Conservation (phyloP, 805 yeast species). For the Hanseniaspora lindneri region DNA sequence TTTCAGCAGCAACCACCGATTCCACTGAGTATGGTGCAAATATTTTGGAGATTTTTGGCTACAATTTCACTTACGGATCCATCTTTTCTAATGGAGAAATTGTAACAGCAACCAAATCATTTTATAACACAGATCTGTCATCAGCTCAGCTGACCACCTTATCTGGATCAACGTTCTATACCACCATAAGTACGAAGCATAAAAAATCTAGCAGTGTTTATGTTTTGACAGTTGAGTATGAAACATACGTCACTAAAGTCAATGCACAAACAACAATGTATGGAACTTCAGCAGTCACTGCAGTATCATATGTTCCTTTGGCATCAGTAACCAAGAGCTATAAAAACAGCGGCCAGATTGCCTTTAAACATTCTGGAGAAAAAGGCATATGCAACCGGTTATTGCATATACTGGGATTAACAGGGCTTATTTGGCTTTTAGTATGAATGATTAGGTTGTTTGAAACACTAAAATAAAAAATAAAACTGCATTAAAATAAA, state of each 20-base stretch:
- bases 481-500: too few relatives aligned
- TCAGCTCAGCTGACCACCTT: conserved; percentile 7
- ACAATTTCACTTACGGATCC: conserved; percentile 21
- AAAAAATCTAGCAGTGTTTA: not conserved
- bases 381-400: not conserved
- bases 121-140: conserved; percentile 25
- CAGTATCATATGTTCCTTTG: not conserved
- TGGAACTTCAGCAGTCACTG: conserved; percentile 4
- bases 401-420: not conserved
- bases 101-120: conserved; percentile 25
- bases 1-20: conserved; percentile 8
- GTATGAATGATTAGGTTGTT: too few relatives aligned
- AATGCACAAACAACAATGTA: not conserved
- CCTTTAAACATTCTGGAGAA: not conserved
- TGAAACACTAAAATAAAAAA: too few relatives aligned
- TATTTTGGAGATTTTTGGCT: conserved; percentile 16
- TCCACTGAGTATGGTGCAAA: conserved; percentile 18
- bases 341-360: not conserved
- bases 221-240: not conserved
- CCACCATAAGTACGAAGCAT: not conserved
- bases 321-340: not conserved
- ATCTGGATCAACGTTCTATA: not conserved
- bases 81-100: conserved; percentile 28
- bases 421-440: not conserved
- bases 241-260: not conserved